Conservation (phyloP, 768 basidiomycete genomes). For the Neoboletus magnificus region DNA sequence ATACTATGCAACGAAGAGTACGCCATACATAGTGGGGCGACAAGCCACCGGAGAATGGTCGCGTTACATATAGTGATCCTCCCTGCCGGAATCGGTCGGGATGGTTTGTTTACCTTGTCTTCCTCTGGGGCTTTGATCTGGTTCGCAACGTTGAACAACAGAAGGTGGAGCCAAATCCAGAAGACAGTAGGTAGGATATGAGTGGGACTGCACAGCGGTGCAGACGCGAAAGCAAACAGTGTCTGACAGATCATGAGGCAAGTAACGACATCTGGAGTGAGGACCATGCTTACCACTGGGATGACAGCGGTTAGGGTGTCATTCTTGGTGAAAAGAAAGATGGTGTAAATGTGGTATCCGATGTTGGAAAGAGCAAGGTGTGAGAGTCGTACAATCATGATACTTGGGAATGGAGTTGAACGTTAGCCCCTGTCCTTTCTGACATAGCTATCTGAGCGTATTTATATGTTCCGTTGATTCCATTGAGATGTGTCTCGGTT, state of each 20-base stretch:
- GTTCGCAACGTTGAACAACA: conserved; percentile 44
- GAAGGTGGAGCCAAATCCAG: conserved; percentile 46
- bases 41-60: conserved; percentile 35
- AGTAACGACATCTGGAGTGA: not conserved
- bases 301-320: conserved; percentile 46
- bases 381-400: conserved; percentile 20
- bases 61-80: conserved; percentile 37
- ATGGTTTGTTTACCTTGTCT: conserved; percentile 43
- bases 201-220: conserved; percentile 24
- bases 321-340: conserved; percentile 43
- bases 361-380: conserved; percentile 10
- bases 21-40: conserved; percentile 34
- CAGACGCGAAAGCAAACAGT: conserved; percentile 32
- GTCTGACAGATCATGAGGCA: conserved; percentile 19
- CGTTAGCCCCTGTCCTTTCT: not conserved
- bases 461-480: conserved; percentile 8
- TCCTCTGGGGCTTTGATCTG: conserved; percentile 42
- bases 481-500: too few species aligned
- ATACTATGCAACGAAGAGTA: conserved; percentile 33
- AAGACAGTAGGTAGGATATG: conserved; percentile 29
- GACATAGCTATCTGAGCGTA: not conserved
- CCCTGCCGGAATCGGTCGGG: conserved; percentile 43
- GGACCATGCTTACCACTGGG: conserved; percentile 38
- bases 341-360: conserved; percentile 24
- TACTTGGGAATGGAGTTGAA: not conserved